Evolutionary conservation across 441 rosid species (phyloP).

Genomic region (Metrosideros polymorpha): DNA sequence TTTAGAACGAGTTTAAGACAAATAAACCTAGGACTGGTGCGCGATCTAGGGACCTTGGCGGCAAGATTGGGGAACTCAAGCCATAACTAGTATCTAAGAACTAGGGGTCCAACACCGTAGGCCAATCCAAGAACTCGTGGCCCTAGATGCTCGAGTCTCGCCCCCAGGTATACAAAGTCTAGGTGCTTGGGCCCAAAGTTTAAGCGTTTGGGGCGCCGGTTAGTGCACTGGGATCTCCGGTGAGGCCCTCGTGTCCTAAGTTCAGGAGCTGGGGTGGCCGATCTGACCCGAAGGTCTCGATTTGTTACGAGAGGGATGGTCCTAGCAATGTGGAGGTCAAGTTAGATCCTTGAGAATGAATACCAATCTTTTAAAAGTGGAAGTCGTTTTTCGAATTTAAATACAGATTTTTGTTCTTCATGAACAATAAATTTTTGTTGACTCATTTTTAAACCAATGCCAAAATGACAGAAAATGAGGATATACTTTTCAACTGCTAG

Average conservation of each 20-base stretch:
- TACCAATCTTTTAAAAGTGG: neutral
- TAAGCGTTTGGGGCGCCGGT: neutral
- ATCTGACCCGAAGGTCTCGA: neutral
- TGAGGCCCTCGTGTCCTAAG: neutral
- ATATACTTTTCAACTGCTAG: neutral
- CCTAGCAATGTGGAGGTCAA: neutral
- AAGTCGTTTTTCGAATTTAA: neutral
- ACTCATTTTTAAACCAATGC: neutral
- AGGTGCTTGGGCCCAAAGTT: neutral
- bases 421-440: neutral
- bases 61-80: neutral
- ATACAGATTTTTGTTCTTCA: neutral
- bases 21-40: neutral
- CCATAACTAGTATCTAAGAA: neutral
- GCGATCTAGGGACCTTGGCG: neutral
- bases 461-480: neutral
- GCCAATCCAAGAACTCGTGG: neutral
- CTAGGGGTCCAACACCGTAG: neutral
- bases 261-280: constrained; percentile 11
- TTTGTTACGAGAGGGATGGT: neutral
- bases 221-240: neutral
- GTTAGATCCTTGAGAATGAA: neutral
- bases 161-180: neutral
- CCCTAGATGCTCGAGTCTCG: neutral
- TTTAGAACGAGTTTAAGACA: neutral